Conservation (phyloP, 805 yeast species). For the Metschnikowia lunata region DNA sequence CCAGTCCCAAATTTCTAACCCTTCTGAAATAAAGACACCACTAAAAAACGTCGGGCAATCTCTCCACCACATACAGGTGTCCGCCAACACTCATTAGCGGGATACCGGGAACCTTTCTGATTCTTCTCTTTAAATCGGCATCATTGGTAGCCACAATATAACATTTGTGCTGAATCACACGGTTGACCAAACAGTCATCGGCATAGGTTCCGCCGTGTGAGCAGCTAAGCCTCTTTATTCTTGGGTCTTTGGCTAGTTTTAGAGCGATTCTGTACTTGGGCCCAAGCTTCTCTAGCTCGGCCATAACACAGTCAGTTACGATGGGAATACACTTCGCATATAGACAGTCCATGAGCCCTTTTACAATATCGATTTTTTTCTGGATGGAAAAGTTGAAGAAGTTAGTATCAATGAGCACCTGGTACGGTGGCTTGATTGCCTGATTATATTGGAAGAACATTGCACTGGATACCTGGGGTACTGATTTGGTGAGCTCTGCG, state of each 20-base stretch:
- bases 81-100: slow-evolving; percentile 97
- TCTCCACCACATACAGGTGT: slow-evolving; percentile 86
- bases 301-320: slow-evolving; percentile 96
- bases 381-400: slow-evolving; percentile 95
- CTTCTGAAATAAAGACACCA: background rate
- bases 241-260: slow-evolving; percentile 87
- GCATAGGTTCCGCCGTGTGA: slow-evolving; percentile 96
- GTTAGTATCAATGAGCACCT: slow-evolving; percentile 92
- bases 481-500: slow-evolving; percentile 52
- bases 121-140: slow-evolving; percentile 90
- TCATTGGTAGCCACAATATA: slow-evolving; percentile 97
- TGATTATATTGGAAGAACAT: slow-evolving; percentile 90
- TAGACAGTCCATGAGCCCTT: slow-evolving; percentile 94
- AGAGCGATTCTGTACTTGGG: slow-evolving; percentile 92
- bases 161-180: slow-evolving; percentile 95
- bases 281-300: slow-evolving; percentile 94
- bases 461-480: slow-evolving; percentile 94
- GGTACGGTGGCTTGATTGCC: slow-evolving; percentile 97
- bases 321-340: slow-evolving; percentile 94
- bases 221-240: slow-evolving; percentile 82
- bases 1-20: too few species aligned
- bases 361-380: slow-evolving; percentile 89
- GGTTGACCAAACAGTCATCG: slow-evolving; percentile 91
- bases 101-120: slow-evolving; percentile 95
- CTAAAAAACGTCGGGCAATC: slow-evolving; percentile 89